Evolutionary conservation across 1,284 basidiomycete genomes (phyloP), one percentile per base, ranked within the genome.

Genomic region (Cryptococcus sp.): DNA sequence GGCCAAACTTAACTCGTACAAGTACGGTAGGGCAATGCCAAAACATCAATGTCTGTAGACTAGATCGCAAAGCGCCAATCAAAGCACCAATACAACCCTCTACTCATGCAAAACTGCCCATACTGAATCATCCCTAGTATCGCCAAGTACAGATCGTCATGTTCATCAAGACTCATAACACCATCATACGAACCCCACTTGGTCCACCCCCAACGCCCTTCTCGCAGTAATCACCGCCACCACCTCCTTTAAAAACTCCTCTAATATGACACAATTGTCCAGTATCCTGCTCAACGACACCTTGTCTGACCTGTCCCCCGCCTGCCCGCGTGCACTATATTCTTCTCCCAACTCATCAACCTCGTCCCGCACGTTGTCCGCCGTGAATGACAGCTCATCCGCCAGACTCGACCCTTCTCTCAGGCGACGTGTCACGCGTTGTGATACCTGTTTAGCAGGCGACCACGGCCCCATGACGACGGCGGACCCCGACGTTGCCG

Each of bases 241-340:
- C 49, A 96, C 78, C 76, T 98, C 95, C 79, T 98, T 96, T 67
- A 98, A 87, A 57, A 88, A 87, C 77, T 98, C 95, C 77, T 98
- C 94, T 59, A 98, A 76, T 50, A 98, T 85, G 20, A 98, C 91
- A 24, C 94, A 87, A 70, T 98, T 98, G 75, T 98, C 96, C 67
- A 98, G 78, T 56, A 61, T 59, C 39, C 16, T 53, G 55, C 57
- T 60, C 48, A 63, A 24, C 7, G 50, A 61, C 50, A 57, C 49
- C 53, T 46, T 50, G 45, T 48, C 53, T 53, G 12, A 56, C 64
- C 55, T 51, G 73, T 71, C 43, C 24, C n/a, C 9, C n/a, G 18
- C 12, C 12, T 55, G 2, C 57, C 59, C 36, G 88, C 86, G 6
- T 87, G 83, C 63, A 87, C 86, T 55, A 47, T 87, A 85, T 87